Conservation (phyloP, 202 grass and related monocot genomes). For the Carex sylvatica region DNA sequence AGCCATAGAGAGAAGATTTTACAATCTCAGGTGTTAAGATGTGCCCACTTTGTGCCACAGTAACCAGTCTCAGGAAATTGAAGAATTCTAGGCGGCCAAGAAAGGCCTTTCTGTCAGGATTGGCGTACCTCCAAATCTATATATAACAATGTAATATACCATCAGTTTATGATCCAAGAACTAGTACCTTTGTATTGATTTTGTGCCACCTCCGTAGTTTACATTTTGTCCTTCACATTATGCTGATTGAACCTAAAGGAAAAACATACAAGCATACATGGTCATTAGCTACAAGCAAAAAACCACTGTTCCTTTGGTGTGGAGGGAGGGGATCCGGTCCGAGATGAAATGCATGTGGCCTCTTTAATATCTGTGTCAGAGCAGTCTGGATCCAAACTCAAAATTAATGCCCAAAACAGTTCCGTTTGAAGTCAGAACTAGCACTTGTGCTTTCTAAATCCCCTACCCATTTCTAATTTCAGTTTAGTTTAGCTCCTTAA, state of each 20-base stretch:
- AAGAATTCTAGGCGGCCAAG: slow-evolving; percentile 88
- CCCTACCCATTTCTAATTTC: background rate
- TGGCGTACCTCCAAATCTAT: slow-evolving; percentile 94
- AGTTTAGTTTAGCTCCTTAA: background rate
- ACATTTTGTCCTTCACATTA: background rate
- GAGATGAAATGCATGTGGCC: too few species aligned
- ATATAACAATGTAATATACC: slow-evolving; percentile 11
- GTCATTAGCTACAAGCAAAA: background rate
- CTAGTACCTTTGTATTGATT: background rate
- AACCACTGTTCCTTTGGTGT: too few species aligned
- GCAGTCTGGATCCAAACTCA: too few species aligned
- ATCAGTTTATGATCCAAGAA: background rate
- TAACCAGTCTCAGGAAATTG: slow-evolving; percentile 84
- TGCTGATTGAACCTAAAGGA: background rate
- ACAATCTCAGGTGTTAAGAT: slow-evolving; percentile 85
- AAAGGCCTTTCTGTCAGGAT: slow-evolving; percentile 83
- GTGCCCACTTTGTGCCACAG: slow-evolving; percentile 90
- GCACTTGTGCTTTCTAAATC: background rate
- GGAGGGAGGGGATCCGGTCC: too few species aligned
- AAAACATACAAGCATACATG: background rate
- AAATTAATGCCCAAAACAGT: background rate
- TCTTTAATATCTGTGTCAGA: too few species aligned
- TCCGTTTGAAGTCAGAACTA: background rate
- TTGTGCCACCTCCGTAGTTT: background rate
- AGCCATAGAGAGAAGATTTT: slow-evolving; percentile 80